Conservation (phyloP, 129 eudicot genomes). For the Kitagawia praeruptora region DNA sequence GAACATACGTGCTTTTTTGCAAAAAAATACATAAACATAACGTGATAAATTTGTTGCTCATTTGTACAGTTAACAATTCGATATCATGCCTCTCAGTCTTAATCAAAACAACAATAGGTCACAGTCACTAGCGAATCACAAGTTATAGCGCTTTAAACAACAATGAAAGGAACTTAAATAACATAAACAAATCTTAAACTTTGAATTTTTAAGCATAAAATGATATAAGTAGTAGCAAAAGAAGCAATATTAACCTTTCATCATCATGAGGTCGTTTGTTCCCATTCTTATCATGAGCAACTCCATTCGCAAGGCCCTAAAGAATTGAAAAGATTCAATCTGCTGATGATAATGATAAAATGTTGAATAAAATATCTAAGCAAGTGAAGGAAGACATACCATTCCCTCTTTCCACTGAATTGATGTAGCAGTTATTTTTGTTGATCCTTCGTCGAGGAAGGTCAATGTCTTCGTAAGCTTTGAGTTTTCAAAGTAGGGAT, state of each 20-base stretch:
- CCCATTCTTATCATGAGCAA: conserved; percentile 66
- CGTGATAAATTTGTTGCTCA: not conserved
- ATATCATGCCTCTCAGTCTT: too few species aligned
- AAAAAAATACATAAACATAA: not conserved
- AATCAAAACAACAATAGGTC: not conserved
- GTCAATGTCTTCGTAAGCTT: conserved; percentile 77
- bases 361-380: not conserved
- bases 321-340: not conserved
- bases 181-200: not conserved
- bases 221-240: not conserved
- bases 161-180: not conserved
- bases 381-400: conserved; percentile 27
- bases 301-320: conserved; percentile 72
- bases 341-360: not conserved
- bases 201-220: not conserved
- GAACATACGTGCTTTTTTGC: not conserved
- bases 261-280: conserved; percentile 72
- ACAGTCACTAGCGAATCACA: not conserved
- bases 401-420: conserved; percentile 94
- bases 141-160: not conserved
- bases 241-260: conserved; percentile 47
- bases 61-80: not conserved
- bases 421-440: conserved; percentile 72
- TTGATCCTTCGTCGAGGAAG: conserved; percentile 76
- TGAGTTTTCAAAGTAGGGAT: conserved; percentile 76